phyloP scores from a whole-genome alignment of 768 basidiomycete genomes.

The Suillus subalutaceus region DNA sequence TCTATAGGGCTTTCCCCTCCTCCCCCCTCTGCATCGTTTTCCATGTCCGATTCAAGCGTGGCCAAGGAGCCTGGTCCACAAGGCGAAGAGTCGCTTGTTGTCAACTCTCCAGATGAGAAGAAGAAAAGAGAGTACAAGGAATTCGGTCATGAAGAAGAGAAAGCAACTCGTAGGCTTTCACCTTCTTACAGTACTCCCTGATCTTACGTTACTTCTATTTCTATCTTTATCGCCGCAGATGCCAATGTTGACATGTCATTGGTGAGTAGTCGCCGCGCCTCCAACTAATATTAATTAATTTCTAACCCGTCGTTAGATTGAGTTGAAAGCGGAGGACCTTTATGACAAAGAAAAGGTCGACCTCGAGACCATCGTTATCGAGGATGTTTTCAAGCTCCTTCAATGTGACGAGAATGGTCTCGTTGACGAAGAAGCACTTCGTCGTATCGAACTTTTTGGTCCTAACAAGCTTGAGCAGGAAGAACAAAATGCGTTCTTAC shows the following conservation, averaged over 20 bases:
- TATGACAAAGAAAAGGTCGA: constrained; percentile 99
- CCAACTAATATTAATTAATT: background rate
- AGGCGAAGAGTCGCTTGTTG: constrained; percentile 46
- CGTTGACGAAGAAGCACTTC: constrained; percentile 66
- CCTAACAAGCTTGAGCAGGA: constrained; percentile 93
- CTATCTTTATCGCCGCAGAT: constrained; percentile 45
- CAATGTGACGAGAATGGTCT: constrained; percentile 90
- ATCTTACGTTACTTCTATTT: background rate
- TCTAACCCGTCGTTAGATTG: constrained; percentile 52
- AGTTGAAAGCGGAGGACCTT: constrained; percentile 89
- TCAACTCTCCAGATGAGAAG: constrained; percentile 35
- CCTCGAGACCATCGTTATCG: constrained; percentile 94
- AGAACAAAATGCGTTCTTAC: constrained; percentile 90
- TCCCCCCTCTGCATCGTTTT: constrained; percentile 1
- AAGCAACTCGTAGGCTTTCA: constrained; percentile 61
- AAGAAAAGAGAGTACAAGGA: constrained; percentile 89
- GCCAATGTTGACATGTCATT: constrained; percentile 87
- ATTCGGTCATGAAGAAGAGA: constrained; percentile 72
- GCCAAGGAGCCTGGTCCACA: constrained; percentile 71
- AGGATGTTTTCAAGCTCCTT: constrained; percentile 95
- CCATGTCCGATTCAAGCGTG: constrained; percentile 44
- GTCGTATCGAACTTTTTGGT: constrained; percentile 91
- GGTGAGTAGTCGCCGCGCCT: constrained; percentile 41
- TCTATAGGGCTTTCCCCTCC: constrained; percentile 30
- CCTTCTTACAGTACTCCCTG: background rate